Conservation (phyloP, 225 moss, liverwort and hornwort species). For the Neckera pumila region DNA sequence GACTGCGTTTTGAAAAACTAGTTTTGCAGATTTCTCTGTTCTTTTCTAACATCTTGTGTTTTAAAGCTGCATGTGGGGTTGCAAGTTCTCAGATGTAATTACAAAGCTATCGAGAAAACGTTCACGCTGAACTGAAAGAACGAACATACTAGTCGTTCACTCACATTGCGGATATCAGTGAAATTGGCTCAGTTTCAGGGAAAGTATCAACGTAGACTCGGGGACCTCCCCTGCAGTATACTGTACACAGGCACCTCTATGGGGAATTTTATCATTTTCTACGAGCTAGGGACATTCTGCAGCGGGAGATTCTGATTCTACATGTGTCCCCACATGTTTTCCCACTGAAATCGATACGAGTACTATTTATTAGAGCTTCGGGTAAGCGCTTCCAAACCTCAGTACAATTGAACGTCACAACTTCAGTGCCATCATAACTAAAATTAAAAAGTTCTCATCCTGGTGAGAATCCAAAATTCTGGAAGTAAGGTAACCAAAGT, state of each 20-base stretch:
- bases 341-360: neutral
- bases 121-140: neutral
- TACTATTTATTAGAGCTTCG: neutral
- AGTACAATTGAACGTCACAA: neutral
- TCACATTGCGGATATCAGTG: neutral
- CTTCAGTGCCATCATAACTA: neutral
- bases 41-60: neutral
- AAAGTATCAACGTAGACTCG: too few species aligned
- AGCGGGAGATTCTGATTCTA: neutral
- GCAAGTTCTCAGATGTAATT: neutral
- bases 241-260: neutral
- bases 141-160: neutral
- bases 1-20: neutral
- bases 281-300: neutral
- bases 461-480: neutral
- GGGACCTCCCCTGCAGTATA: neutral
- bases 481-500: neutral
- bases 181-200: neutral
- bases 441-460: neutral
- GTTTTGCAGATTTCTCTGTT: neutral
- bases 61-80: neutral
- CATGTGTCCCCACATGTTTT: too few species aligned
- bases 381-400: too few species aligned
- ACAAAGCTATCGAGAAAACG: neutral
- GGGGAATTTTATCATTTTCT: too few species aligned